Base-by-base conservation (phyloP, 2,329 filamentous ascomycete species). In the Apiospora pterosperma region DNA sequence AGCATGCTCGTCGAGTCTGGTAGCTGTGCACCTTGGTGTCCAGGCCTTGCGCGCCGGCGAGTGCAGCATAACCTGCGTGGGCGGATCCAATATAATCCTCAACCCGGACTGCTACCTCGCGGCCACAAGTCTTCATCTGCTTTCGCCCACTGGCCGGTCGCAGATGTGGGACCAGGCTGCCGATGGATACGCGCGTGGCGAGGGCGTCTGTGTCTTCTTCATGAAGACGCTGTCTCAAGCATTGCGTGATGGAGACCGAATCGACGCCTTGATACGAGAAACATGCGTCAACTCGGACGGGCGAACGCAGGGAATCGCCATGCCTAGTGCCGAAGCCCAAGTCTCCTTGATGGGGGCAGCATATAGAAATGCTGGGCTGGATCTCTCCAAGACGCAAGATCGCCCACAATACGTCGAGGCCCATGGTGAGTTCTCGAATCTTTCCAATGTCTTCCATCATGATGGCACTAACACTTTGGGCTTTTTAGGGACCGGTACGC, bases 351-450 rank as follows among this genome's bases (percentile, higher is more conserved):
- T 19, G 38, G 19, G 38, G 10, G 19, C 10, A 41, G 10, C 38
- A n/a, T 52, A 52, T 52, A 8, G 11, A 8, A 12, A 23, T 8
- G 42, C 42, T 52, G 42, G 42, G 21, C 42, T 52, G 11, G 42
- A 52, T 8, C 42, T 41, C 38, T 10, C 42, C 8, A 23, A 23
- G 42, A 52, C 10, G 73, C n/a, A n/a, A n/a, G n/a, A n/a, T n/a
- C n/a, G n/a, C n/a, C n/a, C n/a, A n/a, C 78, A 44, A 79, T 41
- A 41, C 19, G 38, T 41, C n/a, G 80, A 36, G 66, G 72, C 3
- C 76, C 82, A 41, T 86, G 84, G 0, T 79, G 74, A 0, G 88
- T 82, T 63, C 81, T 87, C 55, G 85, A 88, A 69, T 85, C 80
- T n/a, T n/a, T n/a, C n/a, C n/a, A n/a, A n/a, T n/a, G n/a, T n/a